Evolutionary conservation across 2,329 filamentous ascomycete species (phyloP).

Genomic region (Magnaporthiopsis incrustans): DNA sequence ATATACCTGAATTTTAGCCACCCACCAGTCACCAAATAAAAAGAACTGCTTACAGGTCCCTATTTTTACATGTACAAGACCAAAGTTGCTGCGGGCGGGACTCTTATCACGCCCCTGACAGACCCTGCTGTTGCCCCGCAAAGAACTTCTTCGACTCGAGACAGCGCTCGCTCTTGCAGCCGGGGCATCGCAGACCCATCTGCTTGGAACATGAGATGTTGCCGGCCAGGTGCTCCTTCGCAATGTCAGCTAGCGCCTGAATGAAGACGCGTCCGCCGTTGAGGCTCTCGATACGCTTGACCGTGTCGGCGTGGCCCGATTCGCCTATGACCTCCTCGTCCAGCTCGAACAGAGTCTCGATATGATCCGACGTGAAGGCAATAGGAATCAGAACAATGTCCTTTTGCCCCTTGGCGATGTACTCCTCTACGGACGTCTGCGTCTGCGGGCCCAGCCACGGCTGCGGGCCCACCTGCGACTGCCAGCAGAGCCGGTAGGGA

Average conservation of each 20-base stretch:
- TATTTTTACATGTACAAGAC: background rate
- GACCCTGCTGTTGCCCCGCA: slow-evolving; percentile 23
- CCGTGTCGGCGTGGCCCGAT: slow-evolving; percentile 64
- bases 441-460: slow-evolving; percentile 97
- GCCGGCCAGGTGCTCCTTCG: slow-evolving; percentile 67
- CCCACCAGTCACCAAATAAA: background rate
- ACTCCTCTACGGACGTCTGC: slow-evolving; percentile 75
- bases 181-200: slow-evolving; percentile 86
- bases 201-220: slow-evolving; percentile 65
- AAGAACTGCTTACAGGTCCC: too few species aligned
- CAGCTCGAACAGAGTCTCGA: slow-evolving; percentile 91
- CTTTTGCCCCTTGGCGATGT: slow-evolving; percentile 84
- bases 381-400: slow-evolving; percentile 90
- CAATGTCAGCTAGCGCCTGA: slow-evolving; percentile 77
- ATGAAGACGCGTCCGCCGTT: slow-evolving; percentile 93
- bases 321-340: slow-evolving; percentile 94
- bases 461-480: slow-evolving; percentile 92
- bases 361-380: slow-evolving; percentile 98
- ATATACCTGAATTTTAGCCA: background rate
- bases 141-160: slow-evolving; percentile 67
- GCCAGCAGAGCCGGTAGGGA: slow-evolving; percentile 92
- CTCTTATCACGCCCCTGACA: slow-evolving; percentile 4
- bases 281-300: slow-evolving; percentile 86
- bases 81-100: too few species aligned
- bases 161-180: slow-evolving; percentile 85